Conservation (phyloP, 768 basidiomycete species). For the Tulasnella sp. region DNA sequence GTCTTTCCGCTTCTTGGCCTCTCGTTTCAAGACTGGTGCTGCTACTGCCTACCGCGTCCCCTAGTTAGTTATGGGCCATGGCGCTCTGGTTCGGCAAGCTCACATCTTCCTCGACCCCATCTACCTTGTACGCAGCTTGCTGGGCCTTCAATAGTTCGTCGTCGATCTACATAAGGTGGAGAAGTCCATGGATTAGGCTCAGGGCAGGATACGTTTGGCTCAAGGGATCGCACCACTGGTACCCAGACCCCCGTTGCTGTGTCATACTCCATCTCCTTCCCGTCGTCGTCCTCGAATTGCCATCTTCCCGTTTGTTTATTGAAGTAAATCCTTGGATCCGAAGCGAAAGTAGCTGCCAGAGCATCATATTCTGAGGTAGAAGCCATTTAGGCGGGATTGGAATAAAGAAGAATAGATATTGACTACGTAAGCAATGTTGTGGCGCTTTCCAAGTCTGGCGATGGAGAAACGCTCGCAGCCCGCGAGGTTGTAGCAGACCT, state of each 20-base stretch:
- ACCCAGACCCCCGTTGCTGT: constrained; percentile 65
- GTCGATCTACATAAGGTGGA: constrained; percentile 47
- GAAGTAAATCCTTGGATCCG: constrained; percentile 76
- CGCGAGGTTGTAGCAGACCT: background rate
- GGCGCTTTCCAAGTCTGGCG: background rate
- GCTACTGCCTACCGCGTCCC: constrained; percentile 55
- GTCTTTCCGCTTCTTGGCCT: constrained; percentile 46
- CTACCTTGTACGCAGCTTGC: constrained; percentile 88
- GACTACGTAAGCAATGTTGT: background rate
- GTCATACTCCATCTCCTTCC: constrained; percentile 86
- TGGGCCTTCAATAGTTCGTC: constrained; percentile 80
- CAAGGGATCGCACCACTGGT: constrained; percentile 51
- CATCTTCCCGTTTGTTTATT: constrained; percentile 65
- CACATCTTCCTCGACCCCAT: constrained; percentile 90
- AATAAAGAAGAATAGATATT: background rate
- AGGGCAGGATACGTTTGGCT: background rate
- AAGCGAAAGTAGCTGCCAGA: constrained; percentile 58
- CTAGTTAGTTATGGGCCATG: constrained; percentile 17
- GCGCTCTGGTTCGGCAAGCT: constrained; percentile 20
- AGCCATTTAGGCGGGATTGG: background rate
- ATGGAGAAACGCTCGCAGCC: background rate
- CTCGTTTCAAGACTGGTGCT: constrained; percentile 54
- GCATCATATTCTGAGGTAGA: constrained; percentile 27
- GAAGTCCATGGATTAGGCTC: background rate
- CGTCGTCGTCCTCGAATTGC: constrained; percentile 84